A percentile compares a stretch with the other conserved stretches of the same genome.
phyloP scores from a whole-genome alignment of 495 filamentous ascomycete species.

The Xylaria palmicola region DNA sequence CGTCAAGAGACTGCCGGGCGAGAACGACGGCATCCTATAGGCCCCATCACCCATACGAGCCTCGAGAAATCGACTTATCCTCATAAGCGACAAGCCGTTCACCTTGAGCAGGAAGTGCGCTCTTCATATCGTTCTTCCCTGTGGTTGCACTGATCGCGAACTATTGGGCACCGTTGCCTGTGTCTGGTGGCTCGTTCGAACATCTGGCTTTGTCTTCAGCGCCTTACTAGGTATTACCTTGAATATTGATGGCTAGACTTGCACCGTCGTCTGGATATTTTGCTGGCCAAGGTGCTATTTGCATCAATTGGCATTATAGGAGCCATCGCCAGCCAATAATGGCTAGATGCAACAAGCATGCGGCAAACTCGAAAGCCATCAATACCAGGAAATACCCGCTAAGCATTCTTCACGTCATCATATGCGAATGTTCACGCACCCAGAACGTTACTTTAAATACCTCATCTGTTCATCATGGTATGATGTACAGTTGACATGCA shows the following conservation, averaged over 20 bases:
- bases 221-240: too few species aligned
- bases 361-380: neutral
- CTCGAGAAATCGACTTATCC: neutral
- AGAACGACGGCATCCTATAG: constrained; percentile 80
- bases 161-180: too few species aligned
- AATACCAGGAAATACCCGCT: neutral
- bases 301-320: too few species aligned
- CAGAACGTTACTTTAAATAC: neutral
- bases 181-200: too few species aligned
- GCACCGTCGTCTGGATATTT: too few species aligned
- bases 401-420: neutral
- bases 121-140: neutral
- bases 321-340: too few species aligned
- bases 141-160: neutral
- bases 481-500: neutral
- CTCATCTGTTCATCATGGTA: neutral
- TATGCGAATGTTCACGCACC: neutral
- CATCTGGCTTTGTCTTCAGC: too few species aligned
- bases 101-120: neutral
- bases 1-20: constrained; percentile 82
- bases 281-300: too few species aligned
- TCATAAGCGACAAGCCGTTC: neutral
- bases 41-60: neutral
- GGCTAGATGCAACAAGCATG: too few species aligned
- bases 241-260: too few species aligned